These are phyloP conservation scores for Ascochyta fabae DNA, from an alignment of 2,329 filamentous ascomycete genomes.

Conservation along the genomic window DNA sequence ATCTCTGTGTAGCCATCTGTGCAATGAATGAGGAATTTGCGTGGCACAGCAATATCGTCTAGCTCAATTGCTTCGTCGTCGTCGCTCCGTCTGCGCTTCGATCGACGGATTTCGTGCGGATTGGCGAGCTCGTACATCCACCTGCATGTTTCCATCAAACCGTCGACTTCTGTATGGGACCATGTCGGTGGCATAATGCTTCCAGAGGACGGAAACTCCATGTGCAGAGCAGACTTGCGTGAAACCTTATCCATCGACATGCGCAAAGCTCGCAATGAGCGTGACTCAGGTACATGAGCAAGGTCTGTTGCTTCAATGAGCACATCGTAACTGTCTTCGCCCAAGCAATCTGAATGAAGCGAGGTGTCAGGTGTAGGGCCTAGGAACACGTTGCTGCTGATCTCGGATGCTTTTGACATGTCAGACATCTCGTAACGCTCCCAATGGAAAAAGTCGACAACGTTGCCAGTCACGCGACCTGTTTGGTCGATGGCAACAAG, in stretches of 20 bases:
- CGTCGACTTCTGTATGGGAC: conserved; percentile 82
- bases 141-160: conserved; percentile 82
- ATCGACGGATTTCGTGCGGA: conserved; percentile 54
- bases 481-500: conserved; percentile 77
- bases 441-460: conserved; percentile 88
- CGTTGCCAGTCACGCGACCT: conserved; percentile 74
- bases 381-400: conserved; percentile 87
- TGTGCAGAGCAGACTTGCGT: conserved; percentile 57
- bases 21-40: conserved; percentile 86
- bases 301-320: conserved; percentile 89
- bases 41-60: conserved; percentile 54
- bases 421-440: conserved; percentile 91
- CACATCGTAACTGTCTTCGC: conserved; percentile 73
- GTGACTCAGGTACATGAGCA: conserved; percentile 74
- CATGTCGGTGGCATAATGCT: conserved; percentile 85
- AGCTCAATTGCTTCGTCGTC: conserved; percentile 65
- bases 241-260: conserved; percentile 58
- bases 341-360: conserved; percentile 49
- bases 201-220: conserved; percentile 94
- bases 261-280: conserved; percentile 68
- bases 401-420: conserved; percentile 90
- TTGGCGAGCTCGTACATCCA: conserved; percentile 90
- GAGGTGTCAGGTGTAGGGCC: conserved; percentile 81
- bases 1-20: conserved; percentile 96
- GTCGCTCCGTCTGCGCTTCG: conserved; percentile 53